Conservation (phyloP, 2,329 filamentous ascomycete genomes). For the Fusarium sp. region DNA sequence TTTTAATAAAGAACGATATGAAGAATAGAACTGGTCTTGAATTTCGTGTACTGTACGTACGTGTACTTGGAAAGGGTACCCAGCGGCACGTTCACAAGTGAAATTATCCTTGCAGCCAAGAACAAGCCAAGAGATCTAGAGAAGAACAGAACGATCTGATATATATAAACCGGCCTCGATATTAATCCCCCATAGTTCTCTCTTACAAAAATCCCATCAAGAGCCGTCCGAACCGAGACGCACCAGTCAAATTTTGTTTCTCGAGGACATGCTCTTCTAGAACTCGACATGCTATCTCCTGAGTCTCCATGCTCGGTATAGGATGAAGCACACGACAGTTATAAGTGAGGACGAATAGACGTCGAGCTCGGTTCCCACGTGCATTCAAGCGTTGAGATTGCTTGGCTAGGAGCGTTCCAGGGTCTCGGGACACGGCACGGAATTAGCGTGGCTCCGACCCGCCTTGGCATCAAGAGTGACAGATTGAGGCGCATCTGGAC, state of each 20-base stretch:
- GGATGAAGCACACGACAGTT: constrained; percentile 33
- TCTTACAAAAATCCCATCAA: neutral
- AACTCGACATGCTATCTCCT: neutral
- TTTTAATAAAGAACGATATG: neutral
- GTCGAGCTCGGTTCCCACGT: constrained; percentile 31
- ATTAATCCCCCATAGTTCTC: neutral
- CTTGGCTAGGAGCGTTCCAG: constrained; percentile 32
- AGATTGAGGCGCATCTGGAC: neutral
- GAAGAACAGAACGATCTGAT: neutral
- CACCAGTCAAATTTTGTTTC: constrained; percentile 7
- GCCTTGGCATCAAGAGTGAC: constrained; percentile 1
- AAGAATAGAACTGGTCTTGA: neutral
- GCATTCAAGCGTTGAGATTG: constrained; percentile 28
- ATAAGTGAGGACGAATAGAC: constrained; percentile 32
- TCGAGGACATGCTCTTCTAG: constrained; percentile 7
- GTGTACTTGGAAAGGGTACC: neutral
- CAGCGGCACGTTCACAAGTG: constrained; percentile 5
- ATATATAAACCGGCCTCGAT: constrained; percentile 9
- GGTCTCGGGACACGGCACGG: constrained; percentile 37
- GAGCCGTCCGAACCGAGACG: constrained; percentile 34
- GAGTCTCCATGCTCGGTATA: constrained; percentile 29
- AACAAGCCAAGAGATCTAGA: constrained; percentile 17
- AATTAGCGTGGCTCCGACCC: constrained; percentile 22
- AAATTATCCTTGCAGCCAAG: constrained; percentile 20
- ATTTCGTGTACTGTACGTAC: neutral